These are phyloP conservation scores for Ophiosphaerella korrae DNA, from an alignment of 2,329 filamentous ascomycete species.

Conservation along the genomic window DNA sequence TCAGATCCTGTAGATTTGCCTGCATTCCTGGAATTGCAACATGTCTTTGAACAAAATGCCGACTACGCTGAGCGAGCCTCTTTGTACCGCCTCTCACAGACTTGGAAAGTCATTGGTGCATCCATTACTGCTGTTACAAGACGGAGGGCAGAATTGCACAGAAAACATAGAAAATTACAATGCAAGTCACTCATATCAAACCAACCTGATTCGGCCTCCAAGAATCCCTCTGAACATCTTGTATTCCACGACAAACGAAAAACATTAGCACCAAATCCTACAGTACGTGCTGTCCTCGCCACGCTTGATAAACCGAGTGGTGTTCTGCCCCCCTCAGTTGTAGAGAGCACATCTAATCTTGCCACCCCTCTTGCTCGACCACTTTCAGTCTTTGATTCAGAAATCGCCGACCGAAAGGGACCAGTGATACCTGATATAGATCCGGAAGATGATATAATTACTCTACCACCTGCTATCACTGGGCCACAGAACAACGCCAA, in stretches of 20 bases:
- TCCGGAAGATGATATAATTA: conserved; percentile 43
- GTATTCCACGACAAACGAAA: conserved; percentile 29
- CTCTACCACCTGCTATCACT: conserved; percentile 44
- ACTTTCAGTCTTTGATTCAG: conserved; percentile 15
- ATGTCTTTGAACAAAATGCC: conserved; percentile 60
- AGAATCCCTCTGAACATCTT: conserved; percentile 18
- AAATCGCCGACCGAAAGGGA: conserved; percentile 7
- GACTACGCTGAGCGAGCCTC: conserved; percentile 57
- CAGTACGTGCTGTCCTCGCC: conserved; percentile 38
- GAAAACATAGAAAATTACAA: conserved; percentile 29
- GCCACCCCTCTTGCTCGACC: conserved; percentile 61
- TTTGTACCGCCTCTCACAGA: conserved; percentile 60
- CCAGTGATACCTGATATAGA: conserved; percentile 43
- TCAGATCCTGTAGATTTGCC: conserved; percentile 47
- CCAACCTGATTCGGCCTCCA: conserved; percentile 11
- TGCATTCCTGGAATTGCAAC: conserved; percentile 42
- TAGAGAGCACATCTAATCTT: conserved; percentile 60
- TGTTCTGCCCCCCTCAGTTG: conserved; percentile 33
- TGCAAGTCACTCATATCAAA: conserved; percentile 20
- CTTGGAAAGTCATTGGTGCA: conserved; percentile 62
- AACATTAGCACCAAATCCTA: conserved; percentile 32
- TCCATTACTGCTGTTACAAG: conserved; percentile 57
- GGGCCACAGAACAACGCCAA: conserved; percentile 22
- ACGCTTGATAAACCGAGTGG: conserved; percentile 35
- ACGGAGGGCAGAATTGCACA: conserved; percentile 42